These are phyloP conservation scores for Acrocalymma vagum DNA, from an alignment of 2,329 filamentous ascomycete species.

Conservation along the genomic window DNA sequence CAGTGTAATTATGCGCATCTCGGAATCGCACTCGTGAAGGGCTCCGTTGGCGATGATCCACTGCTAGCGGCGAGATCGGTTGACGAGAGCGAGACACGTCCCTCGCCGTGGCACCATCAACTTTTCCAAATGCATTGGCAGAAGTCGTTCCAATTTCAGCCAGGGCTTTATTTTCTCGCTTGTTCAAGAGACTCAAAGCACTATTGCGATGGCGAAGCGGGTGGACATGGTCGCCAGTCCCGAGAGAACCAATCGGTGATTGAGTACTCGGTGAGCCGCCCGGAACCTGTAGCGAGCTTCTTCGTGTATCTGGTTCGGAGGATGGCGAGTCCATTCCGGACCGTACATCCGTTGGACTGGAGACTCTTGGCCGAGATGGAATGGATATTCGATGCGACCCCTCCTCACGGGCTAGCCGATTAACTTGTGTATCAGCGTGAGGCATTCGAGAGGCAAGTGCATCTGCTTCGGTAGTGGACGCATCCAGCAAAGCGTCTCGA, in stretches of 20 bases:
- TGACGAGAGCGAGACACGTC: constrained; percentile 39
- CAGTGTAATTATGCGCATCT: constrained; percentile 82
- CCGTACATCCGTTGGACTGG: constrained; percentile 21
- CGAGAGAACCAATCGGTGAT: constrained; percentile 41
- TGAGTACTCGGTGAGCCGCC: constrained; percentile 30
- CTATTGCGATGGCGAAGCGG: constrained; percentile 59
- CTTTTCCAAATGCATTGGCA: constrained; percentile 70
- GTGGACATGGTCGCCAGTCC: constrained; percentile 43
- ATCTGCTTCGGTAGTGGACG: constrained; percentile 86
- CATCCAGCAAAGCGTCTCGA: constrained; percentile 88
- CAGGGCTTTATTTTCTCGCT: constrained; percentile 66
- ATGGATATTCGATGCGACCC: constrained; percentile 26
- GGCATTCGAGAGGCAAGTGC: constrained; percentile 58
- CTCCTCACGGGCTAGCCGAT: constrained; percentile 40
- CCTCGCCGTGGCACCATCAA: constrained; percentile 60
- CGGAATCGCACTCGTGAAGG: constrained; percentile 59
- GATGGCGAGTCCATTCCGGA: constrained; percentile 32
- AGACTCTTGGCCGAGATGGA: constrained; percentile 28
- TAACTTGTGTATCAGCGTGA: constrained; percentile 50
- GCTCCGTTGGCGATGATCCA: constrained; percentile 38
- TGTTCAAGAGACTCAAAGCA: constrained; percentile 68
- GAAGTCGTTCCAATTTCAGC: constrained; percentile 72
- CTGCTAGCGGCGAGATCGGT: constrained; percentile 38
- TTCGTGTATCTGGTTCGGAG: constrained; percentile 46
- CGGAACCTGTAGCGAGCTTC: constrained; percentile 38